Percentiles rank a stretch among this genome's conserved stretches.
phyloP scores from a whole-genome alignment of 768 basidiomycete genomes.

The Krasilnikovozyma curviuscula region DNA sequence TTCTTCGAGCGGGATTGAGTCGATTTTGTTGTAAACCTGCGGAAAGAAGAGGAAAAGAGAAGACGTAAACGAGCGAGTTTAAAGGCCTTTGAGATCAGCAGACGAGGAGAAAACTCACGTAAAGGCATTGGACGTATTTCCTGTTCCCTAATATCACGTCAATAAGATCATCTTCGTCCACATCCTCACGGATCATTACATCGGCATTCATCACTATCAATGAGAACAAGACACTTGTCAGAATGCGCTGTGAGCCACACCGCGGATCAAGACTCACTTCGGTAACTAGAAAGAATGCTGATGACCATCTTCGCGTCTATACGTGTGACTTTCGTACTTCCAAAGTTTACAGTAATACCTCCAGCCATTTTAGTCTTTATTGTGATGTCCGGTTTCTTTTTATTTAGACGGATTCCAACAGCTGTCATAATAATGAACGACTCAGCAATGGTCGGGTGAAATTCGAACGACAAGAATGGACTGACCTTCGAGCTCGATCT shows the following conservation, averaged over 20 bases:
- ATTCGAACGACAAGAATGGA: too few relatives aligned
- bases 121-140: conserved; percentile 92
- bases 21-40: conserved; percentile 83
- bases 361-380: conserved; percentile 87
- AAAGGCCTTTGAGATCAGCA: background rate
- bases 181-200: conserved; percentile 96
- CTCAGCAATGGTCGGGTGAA: too few relatives aligned
- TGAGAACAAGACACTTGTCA: background rate
- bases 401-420: conserved; percentile 88
- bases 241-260: background rate
- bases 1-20: conserved; percentile 36
- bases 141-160: conserved; percentile 87
- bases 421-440: too few relatives aligned
- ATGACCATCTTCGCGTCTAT: conserved; percentile 91
- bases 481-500: conserved; percentile 85
- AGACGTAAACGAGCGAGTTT: background rate
- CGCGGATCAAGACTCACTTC: conserved; percentile 31
- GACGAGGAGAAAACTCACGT: conserved; percentile 9
- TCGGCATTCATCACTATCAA: conserved; percentile 44
- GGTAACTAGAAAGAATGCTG: conserved; percentile 80
- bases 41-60: background rate
- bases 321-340: conserved; percentile 79
- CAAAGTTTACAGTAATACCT: conserved; percentile 51
- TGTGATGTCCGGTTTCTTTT: conserved; percentile 72
- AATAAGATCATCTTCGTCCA: conserved; percentile 44